These are phyloP conservation scores for Trametes gibbosa DNA, from an alignment of 768 basidiomycete species.

Conservation along the genomic window DNA sequence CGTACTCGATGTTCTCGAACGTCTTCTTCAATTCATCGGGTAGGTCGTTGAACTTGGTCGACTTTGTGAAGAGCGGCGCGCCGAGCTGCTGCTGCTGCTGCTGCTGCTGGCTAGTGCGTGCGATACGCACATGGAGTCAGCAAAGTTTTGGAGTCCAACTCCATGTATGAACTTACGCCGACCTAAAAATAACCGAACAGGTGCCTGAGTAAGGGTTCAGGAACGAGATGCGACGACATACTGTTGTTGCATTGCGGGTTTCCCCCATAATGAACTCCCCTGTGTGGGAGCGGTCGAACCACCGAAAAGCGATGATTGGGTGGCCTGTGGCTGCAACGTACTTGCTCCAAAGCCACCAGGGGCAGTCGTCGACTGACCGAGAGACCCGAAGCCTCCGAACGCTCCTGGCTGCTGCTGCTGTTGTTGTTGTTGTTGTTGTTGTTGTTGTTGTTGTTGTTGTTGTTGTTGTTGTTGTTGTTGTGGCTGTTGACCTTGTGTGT, in stretches of 20 bases:
- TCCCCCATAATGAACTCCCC: conserved; percentile 17
- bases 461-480: conserved; percentile 30
- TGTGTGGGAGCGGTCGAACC: not conserved
- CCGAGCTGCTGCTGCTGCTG: conserved; percentile 20
- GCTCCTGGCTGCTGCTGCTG: conserved; percentile 28
- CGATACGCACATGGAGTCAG: too few relatives aligned
- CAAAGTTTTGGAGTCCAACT: not conserved
- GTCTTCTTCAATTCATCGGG: conserved; percentile 63
- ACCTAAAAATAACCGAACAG: not conserved
- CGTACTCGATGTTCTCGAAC: conserved; percentile 73
- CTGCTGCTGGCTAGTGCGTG: not conserved
- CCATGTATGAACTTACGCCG: not conserved
- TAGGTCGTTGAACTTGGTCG: conserved; percentile 81
- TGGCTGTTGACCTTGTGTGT: conserved; percentile 21
- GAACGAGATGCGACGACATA: conserved; percentile 8
- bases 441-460: conserved; percentile 29
- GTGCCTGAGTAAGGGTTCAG: not conserved
- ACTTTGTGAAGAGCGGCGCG: conserved; percentile 45
- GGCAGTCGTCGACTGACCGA: not conserved
- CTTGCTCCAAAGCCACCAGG: conserved; percentile 19
- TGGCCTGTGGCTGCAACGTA: conserved; percentile 13
- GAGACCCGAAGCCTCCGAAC: conserved; percentile 6
- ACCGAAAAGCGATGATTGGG: conserved; percentile 13
- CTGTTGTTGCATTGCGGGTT: conserved; percentile 21
- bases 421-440: too few relatives aligned